Base-by-base conservation (phyloP, 1,284 basidiomycete species). In the Melampsora larici-populina region DNA sequence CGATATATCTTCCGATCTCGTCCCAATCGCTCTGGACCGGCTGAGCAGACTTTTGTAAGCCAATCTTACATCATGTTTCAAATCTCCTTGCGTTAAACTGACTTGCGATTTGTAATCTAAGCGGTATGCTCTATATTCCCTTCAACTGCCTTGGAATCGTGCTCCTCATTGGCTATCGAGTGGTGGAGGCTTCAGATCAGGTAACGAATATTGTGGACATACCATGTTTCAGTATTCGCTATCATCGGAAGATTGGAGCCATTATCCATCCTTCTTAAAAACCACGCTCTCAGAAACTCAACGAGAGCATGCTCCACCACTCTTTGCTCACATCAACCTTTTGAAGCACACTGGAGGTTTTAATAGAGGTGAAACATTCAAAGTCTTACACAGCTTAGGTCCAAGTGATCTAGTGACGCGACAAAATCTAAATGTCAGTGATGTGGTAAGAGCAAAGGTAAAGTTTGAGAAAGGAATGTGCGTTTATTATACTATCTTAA, bases 61-160 rank as follows among this genome's bases (percentile, higher is more conserved):
- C 29, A n/a, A 15, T 29, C 55, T 24, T 60, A 60, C 21, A 24
- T 17, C 3, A 17, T 24, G 21, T 9, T 60, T 60, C 24, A 60
- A 18, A 24, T 11, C 3, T 18, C 29, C 9, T 24, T 24, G 8
- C 21, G 55, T 60, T 9, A 60, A 60, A 60, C 21, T 60, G 55
- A 29, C 24, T 29, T 24, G n/a, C 55, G 43, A 46, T 46, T 11
- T 15, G 13, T 46, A 9, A 46, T 46, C 9, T 46, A 46, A 60
- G 55, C 55, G 55, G 26, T 60, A 60, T n/a, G 55, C 55, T 8
- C 29, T 60, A 15, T 60, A 60, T 60, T 24, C 55, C 29, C 55
- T 60, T 17, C 55, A 60, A 29, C 55, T 60, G 55, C 55, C 55
- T 60, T 60, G 55, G 55, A 60, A 24, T 60, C 55, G 55, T 60